These are phyloP conservation scores for Russula earlei DNA, from an alignment of 768 basidiomycete species.

Conservation along the genomic window DNA sequence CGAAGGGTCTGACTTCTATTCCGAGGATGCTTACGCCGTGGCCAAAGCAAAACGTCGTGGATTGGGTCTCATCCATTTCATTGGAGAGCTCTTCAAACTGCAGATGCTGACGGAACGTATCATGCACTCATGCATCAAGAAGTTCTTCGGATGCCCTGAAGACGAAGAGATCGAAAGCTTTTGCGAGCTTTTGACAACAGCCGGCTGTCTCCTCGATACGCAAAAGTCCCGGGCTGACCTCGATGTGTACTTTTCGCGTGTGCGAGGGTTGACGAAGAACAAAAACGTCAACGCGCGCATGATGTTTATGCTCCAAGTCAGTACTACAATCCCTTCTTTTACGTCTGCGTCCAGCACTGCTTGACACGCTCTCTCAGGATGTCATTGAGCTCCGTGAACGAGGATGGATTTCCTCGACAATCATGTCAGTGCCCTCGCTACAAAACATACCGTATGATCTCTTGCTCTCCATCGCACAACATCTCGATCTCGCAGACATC, in stretches of 20 bases:
- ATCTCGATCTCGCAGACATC: too few species aligned
- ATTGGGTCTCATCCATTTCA: constrained; percentile 94
- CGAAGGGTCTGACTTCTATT: constrained; percentile 72
- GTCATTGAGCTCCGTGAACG: constrained; percentile 79
- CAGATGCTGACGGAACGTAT: constrained; percentile 97
- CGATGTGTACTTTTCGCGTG: constrained; percentile 87
- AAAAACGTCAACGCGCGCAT: constrained; percentile 77
- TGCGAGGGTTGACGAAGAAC: constrained; percentile 74
- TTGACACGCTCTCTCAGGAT: constrained; percentile 48
- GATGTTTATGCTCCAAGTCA: constrained; percentile 91
- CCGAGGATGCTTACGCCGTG: constrained; percentile 91
- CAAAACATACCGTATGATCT: too few species aligned
- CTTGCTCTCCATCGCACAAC: too few species aligned
- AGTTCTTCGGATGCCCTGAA: constrained; percentile 85
- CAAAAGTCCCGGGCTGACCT: constrained; percentile 75
- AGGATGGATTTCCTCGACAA: constrained; percentile 74
- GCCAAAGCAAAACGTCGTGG: constrained; percentile 97
- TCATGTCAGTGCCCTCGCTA: constrained; percentile 63
- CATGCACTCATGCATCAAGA: constrained; percentile 98
- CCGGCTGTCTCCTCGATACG: constrained; percentile 76
- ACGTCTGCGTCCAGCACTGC: not conserved
- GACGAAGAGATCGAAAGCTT: constrained; percentile 97
- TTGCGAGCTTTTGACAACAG: constrained; percentile 86
- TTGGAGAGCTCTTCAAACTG: constrained; percentile 98
- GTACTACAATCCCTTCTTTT: constrained; percentile 21